Percentiles rank a stretch among this genome's conserved stretches.
Conservation (phyloP, 306 rosid genomes). For the Oemleria cerasiformis region DNA sequence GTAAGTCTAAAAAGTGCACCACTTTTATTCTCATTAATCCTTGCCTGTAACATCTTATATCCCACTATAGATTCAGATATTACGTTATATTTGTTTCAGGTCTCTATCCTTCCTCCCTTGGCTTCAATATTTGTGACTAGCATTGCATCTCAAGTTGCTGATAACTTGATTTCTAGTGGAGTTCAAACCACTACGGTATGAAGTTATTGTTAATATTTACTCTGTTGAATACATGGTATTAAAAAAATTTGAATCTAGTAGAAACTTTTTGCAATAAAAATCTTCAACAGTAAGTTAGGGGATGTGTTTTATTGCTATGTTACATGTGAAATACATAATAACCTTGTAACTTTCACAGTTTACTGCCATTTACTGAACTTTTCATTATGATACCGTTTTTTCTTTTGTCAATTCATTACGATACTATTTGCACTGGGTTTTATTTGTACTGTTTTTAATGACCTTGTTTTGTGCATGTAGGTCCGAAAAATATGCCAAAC, state of each 20-base stretch:
- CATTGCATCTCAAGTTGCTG: constrained; percentile 81
- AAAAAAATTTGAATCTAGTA: not conserved
- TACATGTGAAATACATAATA: not conserved
- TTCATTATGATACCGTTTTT: not conserved
- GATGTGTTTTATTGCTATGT: not conserved
- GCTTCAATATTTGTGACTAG: constrained; percentile 74
- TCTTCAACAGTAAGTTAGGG: not conserved
- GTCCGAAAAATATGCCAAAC: constrained; percentile 98
- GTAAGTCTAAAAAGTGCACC: constrained; percentile 40
- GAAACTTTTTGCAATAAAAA: not conserved
- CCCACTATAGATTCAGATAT: not conserved
- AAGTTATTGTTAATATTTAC: not conserved
- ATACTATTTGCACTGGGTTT: not conserved
- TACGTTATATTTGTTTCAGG: constrained; percentile 46
- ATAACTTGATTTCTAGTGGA: constrained; percentile 79
- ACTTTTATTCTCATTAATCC: not conserved
- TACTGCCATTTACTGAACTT: not conserved
- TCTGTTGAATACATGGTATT: not conserved
- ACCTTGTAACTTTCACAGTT: not conserved
- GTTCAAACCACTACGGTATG: constrained; percentile 83
- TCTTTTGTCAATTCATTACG: not conserved
- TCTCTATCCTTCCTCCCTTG: constrained; percentile 88
- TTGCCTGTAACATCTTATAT: not conserved
- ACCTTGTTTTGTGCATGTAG: constrained; percentile 34
- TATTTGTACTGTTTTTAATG: constrained; percentile 2